Evolutionary conservation across 495 filamentous ascomycete species (phyloP).

Genomic region (Penicillium samsonianum): DNA sequence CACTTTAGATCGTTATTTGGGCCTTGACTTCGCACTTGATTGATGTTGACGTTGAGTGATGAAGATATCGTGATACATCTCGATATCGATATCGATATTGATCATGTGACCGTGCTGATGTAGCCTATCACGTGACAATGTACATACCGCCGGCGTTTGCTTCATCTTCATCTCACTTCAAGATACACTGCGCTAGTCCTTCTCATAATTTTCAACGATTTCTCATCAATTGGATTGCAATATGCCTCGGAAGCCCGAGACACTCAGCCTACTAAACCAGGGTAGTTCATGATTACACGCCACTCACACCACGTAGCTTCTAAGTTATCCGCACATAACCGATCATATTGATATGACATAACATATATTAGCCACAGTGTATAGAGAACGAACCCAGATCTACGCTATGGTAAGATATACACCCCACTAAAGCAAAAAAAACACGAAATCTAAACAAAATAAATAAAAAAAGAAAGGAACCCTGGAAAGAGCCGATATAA

Average conservation of each 20-base stretch:
- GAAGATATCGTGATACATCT: slow-evolving; percentile 7
- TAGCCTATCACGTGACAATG: not conserved
- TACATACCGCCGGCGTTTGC: not conserved
- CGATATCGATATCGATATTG: slow-evolving; percentile 15
- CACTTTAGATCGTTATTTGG: not conserved
- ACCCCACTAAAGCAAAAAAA: not conserved
- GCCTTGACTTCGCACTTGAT: not conserved
- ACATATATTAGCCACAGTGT: not conserved
- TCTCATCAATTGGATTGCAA: not conserved
- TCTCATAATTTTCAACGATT: not conserved
- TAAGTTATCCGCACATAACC: not conserved
- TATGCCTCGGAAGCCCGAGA: not conserved
- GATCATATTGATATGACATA: not conserved
- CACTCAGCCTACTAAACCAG: not conserved
- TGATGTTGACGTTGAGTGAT: not conserved
- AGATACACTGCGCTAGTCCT: not conserved
- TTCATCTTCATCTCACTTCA: not conserved
- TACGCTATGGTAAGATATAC: not conserved
- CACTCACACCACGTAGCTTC: no score
- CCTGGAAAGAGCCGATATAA: slow-evolving; percentile 6
- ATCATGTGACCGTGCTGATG: not conserved
- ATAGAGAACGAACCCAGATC: not conserved
- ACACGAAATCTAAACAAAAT: not conserved
- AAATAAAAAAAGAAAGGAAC: not conserved
- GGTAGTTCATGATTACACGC: no score